Base-by-base conservation (phyloP, 2,329 filamentous ascomycete genomes). In the Colletotrichum liriopes region DNA sequence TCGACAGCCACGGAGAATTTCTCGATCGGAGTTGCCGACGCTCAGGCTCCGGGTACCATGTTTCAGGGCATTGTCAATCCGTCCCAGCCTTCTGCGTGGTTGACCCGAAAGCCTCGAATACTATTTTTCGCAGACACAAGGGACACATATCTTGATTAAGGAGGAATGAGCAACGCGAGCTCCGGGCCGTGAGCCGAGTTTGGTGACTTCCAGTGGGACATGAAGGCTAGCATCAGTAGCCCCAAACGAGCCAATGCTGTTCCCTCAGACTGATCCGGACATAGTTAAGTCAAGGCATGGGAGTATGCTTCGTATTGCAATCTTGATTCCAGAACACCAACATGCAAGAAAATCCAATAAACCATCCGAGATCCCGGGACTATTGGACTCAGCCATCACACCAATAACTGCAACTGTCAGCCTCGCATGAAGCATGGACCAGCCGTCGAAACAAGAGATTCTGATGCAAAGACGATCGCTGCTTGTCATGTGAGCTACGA, bases 381-480 rank as follows among this genome's bases (percentile, higher is more conserved):
- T 37, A 55, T n/a, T 26, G 56, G 45, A 47, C 56, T 64, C 67
- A 49, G 67, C 71, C 51, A 54, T 62, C n/a, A 63, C 39, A 35
- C 20, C 51, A 39, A 67, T 43, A 39, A 41, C 32, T 37, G 51
- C 12, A 45, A 18, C 39, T 58, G 47, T 49, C 58, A 63, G 68
- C 62, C 51, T 67, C 20, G 56, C 56, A 67, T 62, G 12, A 23
- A 41, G 18, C 45, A 41, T 52, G 7, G 2, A 29, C 5, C 3
- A 20, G 52, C 26, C 49, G 37, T 51, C 43, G 58, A 71, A 58
- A 71, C 64, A 56, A 45, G 65, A 58, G 3, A 11, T 14, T 39
- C 32, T 47, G 35, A 52, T 35, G 49, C 65, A 32, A 18, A 45
- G 55, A 26, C 35, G 23, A 45, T 58, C 41, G 45, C 43, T 32